Evolutionary conservation across 805 yeast species (phyloP).

Genomic region (Metschnikowia borealis): DNA sequence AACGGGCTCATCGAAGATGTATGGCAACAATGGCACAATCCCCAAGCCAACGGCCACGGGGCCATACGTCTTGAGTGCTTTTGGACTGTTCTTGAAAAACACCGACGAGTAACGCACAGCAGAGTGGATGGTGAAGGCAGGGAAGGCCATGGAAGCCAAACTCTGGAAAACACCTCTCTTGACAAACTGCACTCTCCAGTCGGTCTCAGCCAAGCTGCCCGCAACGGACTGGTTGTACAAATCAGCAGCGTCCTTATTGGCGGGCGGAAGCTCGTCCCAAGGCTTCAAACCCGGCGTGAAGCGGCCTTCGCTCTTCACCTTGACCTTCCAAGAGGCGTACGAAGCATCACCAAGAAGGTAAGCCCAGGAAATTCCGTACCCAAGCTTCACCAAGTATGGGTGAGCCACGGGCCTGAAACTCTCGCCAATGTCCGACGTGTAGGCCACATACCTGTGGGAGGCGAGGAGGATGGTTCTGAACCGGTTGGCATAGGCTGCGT

Average conservation of each 20-base stretch:
- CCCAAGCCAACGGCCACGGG: slow-evolving; percentile 78
- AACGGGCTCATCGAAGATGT: slow-evolving; percentile 77
- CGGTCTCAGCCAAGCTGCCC: slow-evolving; percentile 42
- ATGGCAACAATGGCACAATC: slow-evolving; percentile 74
- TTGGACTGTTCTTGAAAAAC: slow-evolving; percentile 53
- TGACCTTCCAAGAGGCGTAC: slow-evolving; percentile 69
- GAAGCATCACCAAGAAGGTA: slow-evolving; percentile 74
- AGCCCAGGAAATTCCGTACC: slow-evolving; percentile 74
- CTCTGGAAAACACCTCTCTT: slow-evolving; percentile 79
- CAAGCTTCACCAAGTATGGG: slow-evolving; percentile 56
- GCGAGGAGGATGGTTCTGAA: slow-evolving; percentile 66
- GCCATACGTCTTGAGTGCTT: slow-evolving; percentile 55
- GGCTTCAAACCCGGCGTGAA: slow-evolving; percentile 59
- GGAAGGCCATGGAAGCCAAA: slow-evolving; percentile 81
- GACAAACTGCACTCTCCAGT: slow-evolving; percentile 61
- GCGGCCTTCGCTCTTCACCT: slow-evolving; percentile 60
- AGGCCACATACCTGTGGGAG: slow-evolving; percentile 78
- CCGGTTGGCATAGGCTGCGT: slow-evolving; percentile 79
- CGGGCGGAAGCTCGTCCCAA: slow-evolving; percentile 50
- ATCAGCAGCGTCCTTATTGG: slow-evolving; percentile 35
- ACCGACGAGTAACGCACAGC: slow-evolving; percentile 66
- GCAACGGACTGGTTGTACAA: slow-evolving; percentile 21
- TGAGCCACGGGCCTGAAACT: slow-evolving; percentile 80
- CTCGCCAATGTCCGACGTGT: slow-evolving; percentile 84
- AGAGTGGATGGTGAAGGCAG: slow-evolving; percentile 81